These are phyloP conservation scores for Yarrowia galli DNA, from an alignment of 1,139 yeast genomes.

Conservation along the genomic window DNA sequence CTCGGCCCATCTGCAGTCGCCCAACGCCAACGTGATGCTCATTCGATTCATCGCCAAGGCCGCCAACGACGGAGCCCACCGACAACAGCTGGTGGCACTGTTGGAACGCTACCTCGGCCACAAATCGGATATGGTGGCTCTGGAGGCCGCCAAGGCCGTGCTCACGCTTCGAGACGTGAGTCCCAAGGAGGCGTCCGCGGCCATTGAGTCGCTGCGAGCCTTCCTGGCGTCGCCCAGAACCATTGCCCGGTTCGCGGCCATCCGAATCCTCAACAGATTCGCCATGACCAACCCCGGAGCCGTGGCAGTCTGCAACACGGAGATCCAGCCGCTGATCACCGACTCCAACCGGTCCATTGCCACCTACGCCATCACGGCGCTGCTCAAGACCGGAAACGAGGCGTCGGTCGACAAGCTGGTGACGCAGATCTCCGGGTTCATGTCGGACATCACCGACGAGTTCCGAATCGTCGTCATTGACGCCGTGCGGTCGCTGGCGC, in stretches of 20 bases:
- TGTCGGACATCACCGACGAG: conserved; percentile 95
- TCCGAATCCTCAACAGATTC: conserved; percentile 83
- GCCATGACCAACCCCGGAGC: conserved; percentile 84
- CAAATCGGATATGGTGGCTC: conserved; percentile 87
- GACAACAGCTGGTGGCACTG: conserved; percentile 63
- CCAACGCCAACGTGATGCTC: conserved; percentile 79
- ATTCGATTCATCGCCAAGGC: conserved; percentile 82
- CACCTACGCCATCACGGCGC: conserved; percentile 98
- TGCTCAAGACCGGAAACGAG: conserved; percentile 92
- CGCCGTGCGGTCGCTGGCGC: conserved; percentile 89
- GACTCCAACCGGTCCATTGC: conserved; percentile 91
- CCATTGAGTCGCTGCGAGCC: conserved; percentile 75
- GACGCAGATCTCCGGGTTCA: conserved; percentile 83
- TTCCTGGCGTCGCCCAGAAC: conserved; percentile 88
- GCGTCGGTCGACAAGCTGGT: conserved; percentile 90
- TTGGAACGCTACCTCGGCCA: conserved; percentile 76
- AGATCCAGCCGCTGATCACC: conserved; percentile 83
- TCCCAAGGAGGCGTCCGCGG: conserved; percentile 67
- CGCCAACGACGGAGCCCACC: conserved; percentile 64
- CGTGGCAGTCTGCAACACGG: conserved; percentile 75
- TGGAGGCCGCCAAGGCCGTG: conserved; percentile 91
- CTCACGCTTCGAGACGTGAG: conserved; percentile 66
- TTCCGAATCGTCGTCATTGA: conserved; percentile 94
- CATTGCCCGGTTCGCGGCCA: conserved; percentile 90
- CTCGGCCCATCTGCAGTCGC: conserved; percentile 56